Conservation (phyloP, 257 asterid species). For the Scutellaria galericulata region DNA sequence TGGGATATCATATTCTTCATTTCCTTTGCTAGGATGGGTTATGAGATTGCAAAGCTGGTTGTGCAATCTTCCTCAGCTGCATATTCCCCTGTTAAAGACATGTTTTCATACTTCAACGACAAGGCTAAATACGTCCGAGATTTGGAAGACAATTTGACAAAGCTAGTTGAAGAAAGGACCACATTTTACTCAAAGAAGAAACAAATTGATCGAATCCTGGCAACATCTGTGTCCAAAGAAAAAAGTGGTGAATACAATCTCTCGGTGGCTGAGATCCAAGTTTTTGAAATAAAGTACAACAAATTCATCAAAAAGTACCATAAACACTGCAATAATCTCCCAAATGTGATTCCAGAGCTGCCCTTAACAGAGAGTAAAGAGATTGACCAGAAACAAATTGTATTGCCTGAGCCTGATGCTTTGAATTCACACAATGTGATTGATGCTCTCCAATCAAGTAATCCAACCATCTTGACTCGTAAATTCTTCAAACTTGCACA, state of each 20-base stretch:
- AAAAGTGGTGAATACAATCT: slow-evolving; percentile 3
- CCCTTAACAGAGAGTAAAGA: too few species aligned
- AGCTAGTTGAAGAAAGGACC: slow-evolving; percentile 1
- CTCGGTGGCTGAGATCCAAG: background rate
- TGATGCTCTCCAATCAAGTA: background rate
- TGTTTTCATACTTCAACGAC: slow-evolving; percentile 2
- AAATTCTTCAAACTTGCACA: slow-evolving; percentile 33
- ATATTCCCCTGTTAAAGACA: slow-evolving; percentile 13
- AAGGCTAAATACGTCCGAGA: slow-evolving; percentile 20
- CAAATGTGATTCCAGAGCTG: background rate
- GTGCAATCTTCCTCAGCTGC: slow-evolving; percentile 10
- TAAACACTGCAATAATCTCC: slow-evolving; percentile 8
- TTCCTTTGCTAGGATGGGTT: slow-evolving; percentile 23
- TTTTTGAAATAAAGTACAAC: background rate
- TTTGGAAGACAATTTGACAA: slow-evolving; percentile 19
- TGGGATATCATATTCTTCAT: background rate
- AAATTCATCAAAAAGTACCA: background rate
- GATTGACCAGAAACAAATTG: background rate
- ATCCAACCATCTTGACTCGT: slow-evolving; percentile 30
- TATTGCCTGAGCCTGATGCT: background rate
- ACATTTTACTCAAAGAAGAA: slow-evolving; percentile 22
- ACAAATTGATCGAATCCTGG: slow-evolving; percentile 11
- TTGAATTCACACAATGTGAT: background rate
- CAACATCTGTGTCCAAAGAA: slow-evolving; percentile 17
- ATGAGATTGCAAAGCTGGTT: background rate